Evolutionary conservation across 2,329 filamentous ascomycete species (phyloP).

Genomic region (Gnomoniopsis sp.): DNA sequence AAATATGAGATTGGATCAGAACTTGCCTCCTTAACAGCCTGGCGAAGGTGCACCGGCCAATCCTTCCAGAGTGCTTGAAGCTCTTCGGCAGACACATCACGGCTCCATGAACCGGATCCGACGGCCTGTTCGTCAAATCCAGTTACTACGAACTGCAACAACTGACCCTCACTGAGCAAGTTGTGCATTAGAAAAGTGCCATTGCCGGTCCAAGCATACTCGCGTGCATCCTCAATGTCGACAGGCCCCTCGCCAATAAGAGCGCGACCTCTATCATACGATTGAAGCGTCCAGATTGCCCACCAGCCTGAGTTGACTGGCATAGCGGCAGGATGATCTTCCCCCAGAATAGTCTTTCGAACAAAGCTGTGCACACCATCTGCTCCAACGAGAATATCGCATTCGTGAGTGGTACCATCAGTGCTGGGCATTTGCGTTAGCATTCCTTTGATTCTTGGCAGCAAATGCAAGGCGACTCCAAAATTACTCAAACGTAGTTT

Average conservation of each 20-base stretch:
- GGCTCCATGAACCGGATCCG: slow-evolving; percentile 20
- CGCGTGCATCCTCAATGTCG: slow-evolving; percentile 20
- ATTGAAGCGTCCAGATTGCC: slow-evolving; percentile 22
- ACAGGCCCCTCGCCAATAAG: slow-evolving; percentile 19
- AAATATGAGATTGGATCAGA: background rate
- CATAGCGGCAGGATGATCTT: slow-evolving; percentile 21
- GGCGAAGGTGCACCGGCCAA: slow-evolving; percentile 21
- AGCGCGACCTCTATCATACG: slow-evolving; percentile 20
- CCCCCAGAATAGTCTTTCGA: slow-evolving; percentile 30
- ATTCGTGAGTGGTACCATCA: slow-evolving; percentile 22
- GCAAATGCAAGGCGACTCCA: background rate
- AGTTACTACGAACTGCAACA: slow-evolving; percentile 20
- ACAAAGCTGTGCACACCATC: slow-evolving; percentile 37
- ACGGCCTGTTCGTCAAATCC: slow-evolving; percentile 14
- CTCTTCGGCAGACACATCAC: slow-evolving; percentile 18
- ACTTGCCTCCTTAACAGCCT: slow-evolving; percentile 19
- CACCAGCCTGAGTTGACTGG: slow-evolving; percentile 22
- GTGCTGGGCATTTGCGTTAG: background rate
- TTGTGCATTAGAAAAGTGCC: slow-evolving; percentile 19
- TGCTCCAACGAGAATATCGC: slow-evolving; percentile 36
- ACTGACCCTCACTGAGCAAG: background rate
- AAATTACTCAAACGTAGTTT: too few relatives aligned
- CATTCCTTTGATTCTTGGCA: background rate
- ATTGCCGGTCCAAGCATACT: slow-evolving; percentile 23
- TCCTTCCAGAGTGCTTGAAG: slow-evolving; percentile 19